Conservation (phyloP, 352 stramenopile genomes). For the Phytophthora melonis region DNA sequence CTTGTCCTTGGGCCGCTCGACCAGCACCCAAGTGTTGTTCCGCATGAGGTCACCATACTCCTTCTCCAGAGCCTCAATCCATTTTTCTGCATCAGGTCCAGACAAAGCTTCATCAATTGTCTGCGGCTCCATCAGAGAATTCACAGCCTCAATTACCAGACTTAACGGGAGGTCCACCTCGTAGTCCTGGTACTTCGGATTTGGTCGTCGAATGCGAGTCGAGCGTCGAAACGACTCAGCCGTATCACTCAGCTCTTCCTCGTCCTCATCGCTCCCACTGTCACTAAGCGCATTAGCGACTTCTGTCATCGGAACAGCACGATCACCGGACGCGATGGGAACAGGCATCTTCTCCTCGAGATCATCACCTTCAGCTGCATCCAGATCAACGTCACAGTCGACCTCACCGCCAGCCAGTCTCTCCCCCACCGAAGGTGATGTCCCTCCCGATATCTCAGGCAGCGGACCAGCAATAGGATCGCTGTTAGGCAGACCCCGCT, state of each 20-base stretch:
- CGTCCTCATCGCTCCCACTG: not conserved
- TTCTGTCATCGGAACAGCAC: not conserved
- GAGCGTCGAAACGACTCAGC: not conserved
- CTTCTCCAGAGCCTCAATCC: conserved; percentile 5
- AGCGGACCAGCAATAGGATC: not conserved
- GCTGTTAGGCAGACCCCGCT: not conserved
- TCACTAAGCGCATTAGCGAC: not conserved
- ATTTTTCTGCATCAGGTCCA: not conserved
- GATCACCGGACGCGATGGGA: not conserved
- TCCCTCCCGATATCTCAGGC: not conserved
- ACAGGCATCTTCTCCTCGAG: not conserved
- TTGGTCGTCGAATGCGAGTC: not conserved
- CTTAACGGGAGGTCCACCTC: not conserved
- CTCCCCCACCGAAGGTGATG: not conserved
- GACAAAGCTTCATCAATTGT: not conserved
- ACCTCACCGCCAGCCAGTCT: not conserved
- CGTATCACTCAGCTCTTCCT: not conserved
- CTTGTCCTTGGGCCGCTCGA: not conserved
- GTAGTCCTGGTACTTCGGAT: not conserved
- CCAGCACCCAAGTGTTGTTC: conserved; percentile 12
- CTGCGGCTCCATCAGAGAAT: not conserved
- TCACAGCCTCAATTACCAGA: too few species aligned
- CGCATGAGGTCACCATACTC: conserved; percentile 7
- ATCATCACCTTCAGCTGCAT: not conserved
- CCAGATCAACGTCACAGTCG: not conserved